These are phyloP conservation scores for Lactarius hengduanensis DNA, from an alignment of 768 basidiomycete genomes.

Conservation along the genomic window DNA sequence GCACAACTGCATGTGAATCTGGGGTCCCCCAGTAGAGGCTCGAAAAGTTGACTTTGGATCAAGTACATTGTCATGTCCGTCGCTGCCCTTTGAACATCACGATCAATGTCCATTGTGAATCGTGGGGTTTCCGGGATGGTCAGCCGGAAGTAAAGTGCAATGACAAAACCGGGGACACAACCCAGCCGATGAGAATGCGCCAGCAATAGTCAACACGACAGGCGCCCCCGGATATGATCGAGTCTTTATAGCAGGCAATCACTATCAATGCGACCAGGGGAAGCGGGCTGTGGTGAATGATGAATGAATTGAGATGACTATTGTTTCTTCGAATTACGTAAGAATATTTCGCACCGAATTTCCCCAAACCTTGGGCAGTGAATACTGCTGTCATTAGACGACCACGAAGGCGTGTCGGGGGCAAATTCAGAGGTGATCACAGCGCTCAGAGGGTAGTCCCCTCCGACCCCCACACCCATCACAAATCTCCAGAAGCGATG, in stretches of 20 bases:
- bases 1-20: conserved; percentile 53
- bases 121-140: conserved; percentile 93
- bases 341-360: conserved; percentile 52
- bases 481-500: conserved; percentile 84
- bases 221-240: conserved; percentile 47
- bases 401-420: conserved; percentile 68
- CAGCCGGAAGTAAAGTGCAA: conserved; percentile 89
- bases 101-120: conserved; percentile 88
- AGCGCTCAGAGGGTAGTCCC: conserved; percentile 83
- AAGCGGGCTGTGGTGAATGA: conserved; percentile 57
- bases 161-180: conserved; percentile 71
- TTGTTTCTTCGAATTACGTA: too few relatives aligned
- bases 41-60: conserved; percentile 28
- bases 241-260: conserved; percentile 64
- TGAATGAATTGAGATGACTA: background rate
- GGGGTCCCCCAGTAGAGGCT: conserved; percentile 50
- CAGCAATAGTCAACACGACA: conserved; percentile 71
- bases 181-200: conserved; percentile 89
- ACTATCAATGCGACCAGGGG: conserved; percentile 63
- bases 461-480: conserved; percentile 82
- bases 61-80: conserved; percentile 66
- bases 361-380: conserved; percentile 86
- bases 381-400: conserved; percentile 89
- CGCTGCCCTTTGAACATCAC: conserved; percentile 71
- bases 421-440: conserved; percentile 91